Conservation (phyloP, 2,329 filamentous ascomycete species). For the Celoporthe dispersa region DNA sequence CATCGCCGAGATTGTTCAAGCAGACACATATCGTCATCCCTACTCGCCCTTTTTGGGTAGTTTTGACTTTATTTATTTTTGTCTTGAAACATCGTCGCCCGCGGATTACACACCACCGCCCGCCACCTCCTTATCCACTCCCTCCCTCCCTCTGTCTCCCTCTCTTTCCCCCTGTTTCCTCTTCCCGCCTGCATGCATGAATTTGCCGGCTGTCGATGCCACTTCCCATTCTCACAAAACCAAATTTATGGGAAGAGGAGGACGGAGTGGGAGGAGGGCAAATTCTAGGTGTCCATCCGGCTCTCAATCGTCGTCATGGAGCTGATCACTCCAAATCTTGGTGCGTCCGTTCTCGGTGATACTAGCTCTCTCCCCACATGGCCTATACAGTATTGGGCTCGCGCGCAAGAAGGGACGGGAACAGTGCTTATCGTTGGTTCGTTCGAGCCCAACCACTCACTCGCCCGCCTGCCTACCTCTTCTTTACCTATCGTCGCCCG, state of each 20-base stretch:
- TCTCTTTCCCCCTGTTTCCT: neutral
- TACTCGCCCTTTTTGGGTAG: neutral
- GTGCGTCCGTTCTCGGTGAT: slow-evolving; percentile 25
- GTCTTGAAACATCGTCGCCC: neutral
- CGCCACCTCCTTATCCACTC: neutral
- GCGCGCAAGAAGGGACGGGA: neutral
- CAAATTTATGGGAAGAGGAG: neutral
- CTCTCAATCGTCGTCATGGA: slow-evolving; percentile 9
- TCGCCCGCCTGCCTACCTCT: no score
- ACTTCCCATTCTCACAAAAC: neutral
- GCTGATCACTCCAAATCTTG: slow-evolving; percentile 18
- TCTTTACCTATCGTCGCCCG: neutral
- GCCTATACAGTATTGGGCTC: slow-evolving; percentile 15
- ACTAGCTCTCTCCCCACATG: slow-evolving; percentile 20
- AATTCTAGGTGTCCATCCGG: neutral
- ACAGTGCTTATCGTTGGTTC: slow-evolving; percentile 17
- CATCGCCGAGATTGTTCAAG: slow-evolving; percentile 17
- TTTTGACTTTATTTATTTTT: neutral
- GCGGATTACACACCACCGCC: neutral
- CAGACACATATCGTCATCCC: neutral
- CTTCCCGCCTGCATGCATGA: neutral
- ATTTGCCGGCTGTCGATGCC: neutral
- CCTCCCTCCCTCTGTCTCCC: neutral
- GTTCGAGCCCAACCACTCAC: slow-evolving; percentile 6
- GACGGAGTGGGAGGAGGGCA: neutral